Percentiles rank a stretch among this genome's conserved stretches.
phyloP scores from a whole-genome alignment of 306 rosid genomes.

The Boehmeria nivea region DNA sequence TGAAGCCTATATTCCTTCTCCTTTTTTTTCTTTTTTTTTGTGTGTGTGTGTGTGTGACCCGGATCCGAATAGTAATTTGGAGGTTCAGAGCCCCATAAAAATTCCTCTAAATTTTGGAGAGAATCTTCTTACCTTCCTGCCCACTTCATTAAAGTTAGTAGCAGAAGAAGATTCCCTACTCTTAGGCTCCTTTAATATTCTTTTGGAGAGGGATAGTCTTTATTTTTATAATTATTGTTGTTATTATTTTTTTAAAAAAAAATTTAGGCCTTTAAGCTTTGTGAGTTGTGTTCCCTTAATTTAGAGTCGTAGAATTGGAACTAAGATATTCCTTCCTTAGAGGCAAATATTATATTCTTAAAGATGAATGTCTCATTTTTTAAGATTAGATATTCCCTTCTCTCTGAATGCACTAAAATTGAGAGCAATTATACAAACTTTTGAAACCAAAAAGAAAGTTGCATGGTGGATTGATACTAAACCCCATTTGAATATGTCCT shows the following conservation, averaged over 20 bases:
- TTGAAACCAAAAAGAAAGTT: conserved; percentile 59
- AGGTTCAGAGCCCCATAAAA: conserved; percentile 34
- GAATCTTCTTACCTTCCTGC: conserved; percentile 98
- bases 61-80: conserved; percentile 21
- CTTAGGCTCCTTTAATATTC: conserved; percentile 58
- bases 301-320: conserved; percentile 89
- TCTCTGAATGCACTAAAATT: conserved; percentile 62
- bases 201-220: conserved; percentile 26
- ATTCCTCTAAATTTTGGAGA: conserved; percentile 32
- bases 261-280: conserved; percentile 54
- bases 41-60: not conserved
- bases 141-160: conserved; percentile 91
- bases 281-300: conserved; percentile 68
- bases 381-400: conserved; percentile 63
- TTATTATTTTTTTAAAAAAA: not conserved
- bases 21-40: not conserved
- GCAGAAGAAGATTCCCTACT: conserved; percentile 67
- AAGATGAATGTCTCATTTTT: conserved; percentile 57
- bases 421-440: conserved; percentile 69
- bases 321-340: conserved; percentile 89
- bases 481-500: conserved; percentile 84
- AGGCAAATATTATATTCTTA: conserved; percentile 57
- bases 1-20: not conserved
- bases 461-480: conserved; percentile 70
- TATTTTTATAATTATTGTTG: conserved; percentile 5